Conservation (phyloP, 805 yeast species). For the Kurtzmaniella cleridarum region DNA sequence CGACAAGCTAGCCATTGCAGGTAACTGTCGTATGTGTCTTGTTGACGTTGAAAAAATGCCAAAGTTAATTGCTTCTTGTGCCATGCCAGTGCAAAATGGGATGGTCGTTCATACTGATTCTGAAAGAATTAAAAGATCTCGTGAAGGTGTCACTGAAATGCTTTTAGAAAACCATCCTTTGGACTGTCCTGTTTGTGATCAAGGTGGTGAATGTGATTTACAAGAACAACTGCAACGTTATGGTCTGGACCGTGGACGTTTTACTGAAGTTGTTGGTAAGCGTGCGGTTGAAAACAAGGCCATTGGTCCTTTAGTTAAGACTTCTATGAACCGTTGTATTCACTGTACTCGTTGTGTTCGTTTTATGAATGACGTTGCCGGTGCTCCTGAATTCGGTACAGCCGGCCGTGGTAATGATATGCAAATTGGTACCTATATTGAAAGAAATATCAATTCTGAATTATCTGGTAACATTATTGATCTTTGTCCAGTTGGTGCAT, state of each 20-base stretch:
- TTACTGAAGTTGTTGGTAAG: conserved; percentile 74
- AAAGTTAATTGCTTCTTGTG: conserved; percentile 85
- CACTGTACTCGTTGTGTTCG: conserved; percentile 91
- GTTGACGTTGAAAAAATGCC: conserved; percentile 89
- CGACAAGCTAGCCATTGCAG: conserved; percentile 85
- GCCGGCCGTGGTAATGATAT: conserved; percentile 88
- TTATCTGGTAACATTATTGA: conserved; percentile 83
- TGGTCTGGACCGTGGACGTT: conserved; percentile 84
- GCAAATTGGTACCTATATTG: conserved; percentile 87
- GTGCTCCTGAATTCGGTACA: conserved; percentile 87
- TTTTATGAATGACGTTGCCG: conserved; percentile 86
- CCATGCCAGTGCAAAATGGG: conserved; percentile 86
- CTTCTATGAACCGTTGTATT: conserved; percentile 88
- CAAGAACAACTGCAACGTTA: conserved; percentile 83
- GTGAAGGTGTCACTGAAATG: conserved; percentile 91
- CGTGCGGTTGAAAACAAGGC: conserved; percentile 90
- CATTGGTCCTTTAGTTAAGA: conserved; percentile 82
- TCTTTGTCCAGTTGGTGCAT: conserved; percentile 88
- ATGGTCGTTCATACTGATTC: conserved; percentile 80
- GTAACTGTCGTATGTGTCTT: conserved; percentile 90
- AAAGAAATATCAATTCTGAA: conserved; percentile 78
- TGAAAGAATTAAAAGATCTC: conserved; percentile 72
- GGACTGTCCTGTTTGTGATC: conserved; percentile 91
- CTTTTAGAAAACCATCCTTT: conserved; percentile 83
- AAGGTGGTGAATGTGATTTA: conserved; percentile 91